Evolutionary conservation across 2,329 filamentous ascomycete genomes (phyloP).

Genomic region (Arthrobotrys sphaeroides): DNA sequence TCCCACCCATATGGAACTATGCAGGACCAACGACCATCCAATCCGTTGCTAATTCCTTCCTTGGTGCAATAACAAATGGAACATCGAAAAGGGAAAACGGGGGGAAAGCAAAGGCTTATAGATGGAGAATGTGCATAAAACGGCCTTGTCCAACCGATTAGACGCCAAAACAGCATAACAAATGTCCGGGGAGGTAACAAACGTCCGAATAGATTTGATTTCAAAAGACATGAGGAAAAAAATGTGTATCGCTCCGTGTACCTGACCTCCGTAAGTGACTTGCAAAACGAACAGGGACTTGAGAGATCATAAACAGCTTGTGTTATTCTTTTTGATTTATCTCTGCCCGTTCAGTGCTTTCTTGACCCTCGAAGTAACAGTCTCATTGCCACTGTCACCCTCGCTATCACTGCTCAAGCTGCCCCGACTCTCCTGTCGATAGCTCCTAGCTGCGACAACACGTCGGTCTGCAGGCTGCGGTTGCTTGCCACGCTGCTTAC

Average conservation of each 20-base stretch:
- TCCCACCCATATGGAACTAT: not conserved
- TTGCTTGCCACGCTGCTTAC: conserved; percentile 40
- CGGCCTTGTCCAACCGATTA: conserved; percentile 20
- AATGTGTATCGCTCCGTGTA: not conserved
- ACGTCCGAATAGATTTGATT: too few relatives aligned
- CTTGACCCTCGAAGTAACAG: conserved; percentile 41
- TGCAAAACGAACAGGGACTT: too few relatives aligned
- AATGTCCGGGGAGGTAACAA: too few relatives aligned
- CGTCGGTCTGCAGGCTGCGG: conserved; percentile 26
- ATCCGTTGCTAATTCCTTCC: not conserved
- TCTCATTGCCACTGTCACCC: conserved; percentile 44
- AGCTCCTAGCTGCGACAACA: conserved; percentile 26
- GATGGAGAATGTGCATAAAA: not conserved
- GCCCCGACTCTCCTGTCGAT: conserved; percentile 45
- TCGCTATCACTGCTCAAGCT: conserved; percentile 51
- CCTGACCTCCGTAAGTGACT: too few relatives aligned
- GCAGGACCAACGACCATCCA: too few relatives aligned
- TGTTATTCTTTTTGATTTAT: not conserved
- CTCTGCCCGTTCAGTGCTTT: conserved; percentile 40
- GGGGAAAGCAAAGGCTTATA: not conserved
- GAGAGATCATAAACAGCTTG: too few relatives aligned
- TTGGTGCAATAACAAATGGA: not conserved
- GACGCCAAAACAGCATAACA: conserved; percentile 14
- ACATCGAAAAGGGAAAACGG: too few relatives aligned
- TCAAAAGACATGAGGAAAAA: too few relatives aligned